Base-by-base conservation (phyloP, 768 basidiomycete species). In the Pseudohyphozyma bogoriensis region DNA sequence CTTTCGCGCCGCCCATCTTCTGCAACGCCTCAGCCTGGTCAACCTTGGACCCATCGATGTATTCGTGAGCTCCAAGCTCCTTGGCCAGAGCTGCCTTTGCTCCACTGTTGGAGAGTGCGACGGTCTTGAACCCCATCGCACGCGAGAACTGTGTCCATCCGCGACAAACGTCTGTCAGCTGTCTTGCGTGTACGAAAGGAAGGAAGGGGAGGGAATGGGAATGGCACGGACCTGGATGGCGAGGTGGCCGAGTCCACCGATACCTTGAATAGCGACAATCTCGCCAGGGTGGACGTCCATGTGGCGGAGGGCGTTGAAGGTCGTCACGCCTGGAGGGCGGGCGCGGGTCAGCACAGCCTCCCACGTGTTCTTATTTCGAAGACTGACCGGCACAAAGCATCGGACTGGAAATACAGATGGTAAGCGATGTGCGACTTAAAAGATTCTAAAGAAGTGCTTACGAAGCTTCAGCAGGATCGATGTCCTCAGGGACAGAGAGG, bases 231-330 rank as follows among this genome's bases (percentile, higher is more conserved):
- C n/a, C n/a, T n/a, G 72, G 12, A 75, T 66, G 2, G 70, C 75
- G 40, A 77, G 73, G 51, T 76, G 75, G 0, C 76, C 75, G 18
- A 73, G 67, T 2, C 72, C 65, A 15, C 29, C 69, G 46, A 78
- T 66, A 18, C 77, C 78, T 37, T 76, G 75, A 3, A 78, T 68
- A 0, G 74, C 77, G 11, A 77, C 75, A 20, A 73, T 66, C 22
- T 75, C 74, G 3, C 74, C 76, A 0, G 74, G 70, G 20, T 50
- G 62, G n/a, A 71, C 47, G 24, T 62, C 49, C 65, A 73, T 73
- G 39, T 75, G 66, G 56, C 76, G 73, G 22, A 71, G 52, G 8
- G 59, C 39, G 62, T 70, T n/a, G n/a, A n/a, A n/a, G n/a, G n/a
- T n/a, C n/a, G n/a, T n/a, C n/a, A n/a, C n/a, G n/a, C n/a, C n/a